phyloP scores from a whole-genome alignment of 2,329 filamentous ascomycete species.

The Epichloe gansuensis region DNA sequence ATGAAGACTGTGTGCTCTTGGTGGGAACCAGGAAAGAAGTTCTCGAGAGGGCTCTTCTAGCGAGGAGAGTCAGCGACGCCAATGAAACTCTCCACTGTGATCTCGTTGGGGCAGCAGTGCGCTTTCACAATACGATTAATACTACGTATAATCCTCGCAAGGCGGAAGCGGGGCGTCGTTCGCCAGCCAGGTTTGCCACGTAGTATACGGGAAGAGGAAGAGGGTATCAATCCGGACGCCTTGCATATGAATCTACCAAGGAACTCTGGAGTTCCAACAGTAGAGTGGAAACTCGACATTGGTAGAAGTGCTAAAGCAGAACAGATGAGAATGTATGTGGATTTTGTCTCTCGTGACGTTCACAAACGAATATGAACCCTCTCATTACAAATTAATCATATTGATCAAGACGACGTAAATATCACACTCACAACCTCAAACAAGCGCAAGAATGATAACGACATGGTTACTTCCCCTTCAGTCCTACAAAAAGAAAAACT shows the following conservation, averaged over 20 bases:
- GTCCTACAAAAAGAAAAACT: too few species aligned
- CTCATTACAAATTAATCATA: too few species aligned
- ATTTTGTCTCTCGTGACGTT: too few species aligned
- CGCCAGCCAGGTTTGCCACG: too few species aligned
- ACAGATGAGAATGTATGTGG: neutral
- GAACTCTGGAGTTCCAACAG: neutral
- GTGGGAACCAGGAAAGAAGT: neutral
- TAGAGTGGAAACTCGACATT: neutral
- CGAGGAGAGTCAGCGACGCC: neutral
- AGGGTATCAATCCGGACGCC: neutral
- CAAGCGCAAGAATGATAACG: too few species aligned
- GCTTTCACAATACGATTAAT: neutral
- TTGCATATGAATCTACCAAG: neutral
- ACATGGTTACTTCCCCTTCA: too few species aligned
- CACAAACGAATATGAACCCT: too few species aligned
- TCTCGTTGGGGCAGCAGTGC: neutral
- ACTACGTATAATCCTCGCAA: too few species aligned
- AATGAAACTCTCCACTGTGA: neutral
- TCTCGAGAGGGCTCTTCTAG: neutral
- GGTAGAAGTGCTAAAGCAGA: neutral
- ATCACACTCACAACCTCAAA: too few species aligned
- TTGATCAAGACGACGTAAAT: too few species aligned
- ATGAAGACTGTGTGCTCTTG: neutral
- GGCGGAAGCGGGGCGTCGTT: too few species aligned
- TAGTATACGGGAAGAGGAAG: neutral